A percentile compares a stretch with the other conserved stretches of the same genome.
Conservation (phyloP, 306 rosid species). For the Prunus mira region DNA sequence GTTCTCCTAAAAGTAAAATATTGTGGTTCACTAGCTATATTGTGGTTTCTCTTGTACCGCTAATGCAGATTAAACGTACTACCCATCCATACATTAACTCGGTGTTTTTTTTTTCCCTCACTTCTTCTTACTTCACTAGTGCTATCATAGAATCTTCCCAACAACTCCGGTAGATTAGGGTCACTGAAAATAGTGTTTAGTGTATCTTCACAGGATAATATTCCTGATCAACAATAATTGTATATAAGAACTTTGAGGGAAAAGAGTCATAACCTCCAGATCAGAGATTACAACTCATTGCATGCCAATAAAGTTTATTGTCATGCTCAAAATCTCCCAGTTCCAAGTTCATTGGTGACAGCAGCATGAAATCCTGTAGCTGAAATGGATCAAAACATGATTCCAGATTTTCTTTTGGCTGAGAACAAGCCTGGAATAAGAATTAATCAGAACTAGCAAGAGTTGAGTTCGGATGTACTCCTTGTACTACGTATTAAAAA, state of each 20-base stretch:
- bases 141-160: not conserved
- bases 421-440: slow-evolving; percentile 17
- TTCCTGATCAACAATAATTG: not conserved
- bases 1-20: slow-evolving; percentile 4
- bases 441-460: slow-evolving; percentile 11
- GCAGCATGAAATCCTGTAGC: not conserved
- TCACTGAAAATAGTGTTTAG: not conserved
- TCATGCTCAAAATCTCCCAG: not conserved
- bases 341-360: not conserved
- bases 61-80: not conserved
- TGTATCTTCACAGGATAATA: not conserved
- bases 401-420: not conserved
- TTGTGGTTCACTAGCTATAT: slow-evolving; percentile 9
- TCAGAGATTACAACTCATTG: not conserved
- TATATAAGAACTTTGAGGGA: slow-evolving; percentile 13
- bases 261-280: slow-evolving; percentile 9
- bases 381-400: not conserved
- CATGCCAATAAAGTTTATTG: slow-evolving; percentile 24
- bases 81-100: not conserved
- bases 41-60: not conserved
- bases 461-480: slow-evolving; percentile 10
- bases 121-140: not conserved
- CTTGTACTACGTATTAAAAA: not conserved
- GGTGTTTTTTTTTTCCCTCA: not conserved
- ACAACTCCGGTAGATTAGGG: not conserved